These are phyloP conservation scores for Przewalskia tangutica DNA, from an alignment of 257 asterid species.

Conservation along the genomic window DNA sequence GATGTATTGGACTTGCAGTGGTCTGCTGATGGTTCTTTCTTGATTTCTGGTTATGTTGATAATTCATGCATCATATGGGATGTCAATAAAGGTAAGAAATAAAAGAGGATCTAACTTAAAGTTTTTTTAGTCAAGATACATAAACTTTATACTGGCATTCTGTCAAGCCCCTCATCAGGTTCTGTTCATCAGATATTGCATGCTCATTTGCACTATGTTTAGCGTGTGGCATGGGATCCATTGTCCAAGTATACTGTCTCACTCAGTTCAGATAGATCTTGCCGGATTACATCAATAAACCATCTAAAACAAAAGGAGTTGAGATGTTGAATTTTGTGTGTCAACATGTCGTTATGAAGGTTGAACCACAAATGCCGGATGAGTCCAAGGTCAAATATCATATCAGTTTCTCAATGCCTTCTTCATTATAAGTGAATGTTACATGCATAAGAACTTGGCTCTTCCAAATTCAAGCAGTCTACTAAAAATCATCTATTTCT, in stretches of 20 bases:
- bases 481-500: conserved; percentile 74
- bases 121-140: neutral
- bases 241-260: conserved; percentile 76
- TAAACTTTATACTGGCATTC: neutral
- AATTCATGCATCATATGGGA: conserved; percentile 98
- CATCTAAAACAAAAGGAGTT: conserved; percentile 68
- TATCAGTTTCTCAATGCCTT: neutral
- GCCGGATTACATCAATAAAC: conserved; percentile 66
- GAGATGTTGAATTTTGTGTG: conserved; percentile 66
- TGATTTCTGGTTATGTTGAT: conserved; percentile 95
- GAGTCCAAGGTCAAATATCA: conserved; percentile 67
- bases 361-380: conserved; percentile 47
- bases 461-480: conserved; percentile 40
- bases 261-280: conserved; percentile 91
- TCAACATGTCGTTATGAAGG: conserved; percentile 74
- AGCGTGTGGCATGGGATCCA: conserved; percentile 98
- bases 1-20: conserved; percentile 90
- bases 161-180: conserved; percentile 34
- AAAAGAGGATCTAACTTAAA: neutral
- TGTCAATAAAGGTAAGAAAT: conserved; percentile 51
- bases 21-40: conserved; percentile 75
- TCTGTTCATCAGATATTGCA: conserved; percentile 81
- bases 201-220: conserved; percentile 88
- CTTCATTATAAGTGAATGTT: neutral
- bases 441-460: neutral